Base-by-base conservation (phyloP, 2,329 filamentous ascomycete species). In the Cytospora leucostoma region DNA sequence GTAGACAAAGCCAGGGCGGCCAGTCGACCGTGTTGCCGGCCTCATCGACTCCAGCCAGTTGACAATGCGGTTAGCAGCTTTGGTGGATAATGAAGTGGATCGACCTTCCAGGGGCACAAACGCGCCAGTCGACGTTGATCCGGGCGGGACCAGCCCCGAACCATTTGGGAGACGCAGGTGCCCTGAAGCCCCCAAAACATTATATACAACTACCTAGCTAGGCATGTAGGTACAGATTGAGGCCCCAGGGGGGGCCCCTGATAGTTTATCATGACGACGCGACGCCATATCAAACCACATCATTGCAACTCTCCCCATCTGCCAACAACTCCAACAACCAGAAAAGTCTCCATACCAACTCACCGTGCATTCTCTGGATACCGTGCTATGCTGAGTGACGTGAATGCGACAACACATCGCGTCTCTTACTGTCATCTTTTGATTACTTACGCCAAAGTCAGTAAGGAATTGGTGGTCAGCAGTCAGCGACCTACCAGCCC, bases 401-500 rank as follows among this genome's bases (percentile, higher is more conserved):
- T 27, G 44, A 47, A 47, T 17, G 13, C 44, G 44, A 47, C n/a
- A 19, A 19, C 6, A 17, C n/a, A 7, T 10, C 6, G 11, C n/a
- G 8, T 19, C 21, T 47, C 44, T 47, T 19, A 11, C n/a, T 19
- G 44, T 21, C 21, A 21, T 3, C 44, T 12, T 21, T 13, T 13
- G 12, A 8, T 21, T 34, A 32, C 21, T 4, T 6, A 6, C 19
- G 21, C 33, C 51, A 21, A 17, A n/a, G 15, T 49, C 55, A 33
- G n/a, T 27, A 6, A 6, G 12, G 40, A 57, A 15, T 33, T 21
- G 21, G 10, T 57, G 27, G 40, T 49, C 55, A 34, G 40, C 19
- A 49, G 32, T 33, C 55, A 21, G 54, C 21, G 21, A 57, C 55
- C 55, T 57, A 40, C 21, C 40, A 57, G 38, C 44, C 44, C 38